These are phyloP conservation scores for Trypanosoma melophagium DNA, from an alignment of 208 protist genomes.

Conservation along the genomic window DNA sequence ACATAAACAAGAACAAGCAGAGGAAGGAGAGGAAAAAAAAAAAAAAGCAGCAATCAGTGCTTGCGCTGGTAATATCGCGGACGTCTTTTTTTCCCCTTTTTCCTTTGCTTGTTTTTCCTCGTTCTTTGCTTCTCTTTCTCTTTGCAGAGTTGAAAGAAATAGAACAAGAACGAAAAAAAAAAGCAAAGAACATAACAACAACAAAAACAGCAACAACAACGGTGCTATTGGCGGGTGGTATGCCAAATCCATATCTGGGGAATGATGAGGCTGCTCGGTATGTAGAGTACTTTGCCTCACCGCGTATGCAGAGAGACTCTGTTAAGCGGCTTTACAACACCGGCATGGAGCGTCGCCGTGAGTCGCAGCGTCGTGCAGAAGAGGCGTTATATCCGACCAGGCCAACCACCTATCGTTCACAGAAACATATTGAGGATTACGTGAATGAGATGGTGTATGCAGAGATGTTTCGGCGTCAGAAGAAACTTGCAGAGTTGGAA, in stretches of 20 bases:
- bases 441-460: constrained; percentile 58
- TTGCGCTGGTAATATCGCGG: not conserved
- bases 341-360: constrained; percentile 43
- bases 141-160: not conserved
- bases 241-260: constrained; percentile 70
- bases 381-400: constrained; percentile 46
- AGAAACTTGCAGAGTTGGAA: constrained; percentile 49
- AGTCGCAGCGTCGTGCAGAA: constrained; percentile 42
- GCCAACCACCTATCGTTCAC: constrained; percentile 45
- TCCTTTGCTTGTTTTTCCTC: constrained; percentile 7
- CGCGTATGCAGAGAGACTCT: constrained; percentile 65
- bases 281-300: constrained; percentile 78
- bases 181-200: too few species aligned
- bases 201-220: not conserved
- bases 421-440: constrained; percentile 64
- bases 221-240: constrained; percentile 1
- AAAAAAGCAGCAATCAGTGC: not conserved
- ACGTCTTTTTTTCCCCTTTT: constrained; percentile 5
- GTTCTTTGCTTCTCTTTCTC: not conserved
- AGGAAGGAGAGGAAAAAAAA: not conserved
- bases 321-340: constrained; percentile 69
- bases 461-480: constrained; percentile 72
- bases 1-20: too few species aligned
- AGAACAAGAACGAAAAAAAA: too few species aligned
- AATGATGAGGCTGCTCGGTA: constrained; percentile 69